Conservation (phyloP, 2,329 filamentous ascomycete genomes). For the Lomentospora prolificans region DNA sequence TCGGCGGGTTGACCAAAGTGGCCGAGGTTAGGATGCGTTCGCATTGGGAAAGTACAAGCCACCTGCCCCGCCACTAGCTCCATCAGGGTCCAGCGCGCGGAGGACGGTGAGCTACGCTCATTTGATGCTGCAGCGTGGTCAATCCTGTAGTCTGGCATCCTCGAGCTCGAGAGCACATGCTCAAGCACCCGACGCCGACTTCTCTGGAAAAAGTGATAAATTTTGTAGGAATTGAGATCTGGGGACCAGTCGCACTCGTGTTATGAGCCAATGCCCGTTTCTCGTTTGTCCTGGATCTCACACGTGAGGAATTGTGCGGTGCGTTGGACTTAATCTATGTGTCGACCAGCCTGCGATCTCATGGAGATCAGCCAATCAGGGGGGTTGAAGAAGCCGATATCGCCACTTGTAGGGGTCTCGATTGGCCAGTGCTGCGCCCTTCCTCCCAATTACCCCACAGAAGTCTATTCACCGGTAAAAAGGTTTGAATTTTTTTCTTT, state of each 20-base stretch:
- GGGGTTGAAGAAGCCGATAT: not conserved
- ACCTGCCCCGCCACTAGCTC: not conserved
- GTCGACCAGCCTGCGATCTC: not conserved
- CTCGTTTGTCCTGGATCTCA: too few relatives aligned
- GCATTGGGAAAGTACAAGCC: not conserved
- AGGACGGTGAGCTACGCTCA: not conserved
- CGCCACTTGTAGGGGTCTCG: conserved; percentile 1
- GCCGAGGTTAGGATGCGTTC: not conserved
- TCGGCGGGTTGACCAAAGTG: not conserved
- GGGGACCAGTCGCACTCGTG: too few relatives aligned
- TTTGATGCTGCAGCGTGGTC: not conserved
- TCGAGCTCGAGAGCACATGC: too few relatives aligned
- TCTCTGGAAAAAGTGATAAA: too few relatives aligned
- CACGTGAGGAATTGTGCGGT: not conserved
- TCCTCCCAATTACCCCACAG: conserved; percentile 5
- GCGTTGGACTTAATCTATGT: not conserved
- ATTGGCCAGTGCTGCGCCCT: not conserved
- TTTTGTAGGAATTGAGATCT: too few relatives aligned
- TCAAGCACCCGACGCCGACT: too few relatives aligned
- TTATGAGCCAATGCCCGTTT: too few relatives aligned
- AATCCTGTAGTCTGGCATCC: not conserved
- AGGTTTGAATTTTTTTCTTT: not conserved
- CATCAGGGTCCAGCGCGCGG: not conserved
- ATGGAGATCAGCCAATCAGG: conserved; percentile 1
- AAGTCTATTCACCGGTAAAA: not conserved